A percentile compares a stretch with the other conserved stretches of the same genome.
These are phyloP conservation scores for Penicillium flavigenum DNA, from an alignment of 495 filamentous ascomycete genomes.

Conservation along the genomic window DNA sequence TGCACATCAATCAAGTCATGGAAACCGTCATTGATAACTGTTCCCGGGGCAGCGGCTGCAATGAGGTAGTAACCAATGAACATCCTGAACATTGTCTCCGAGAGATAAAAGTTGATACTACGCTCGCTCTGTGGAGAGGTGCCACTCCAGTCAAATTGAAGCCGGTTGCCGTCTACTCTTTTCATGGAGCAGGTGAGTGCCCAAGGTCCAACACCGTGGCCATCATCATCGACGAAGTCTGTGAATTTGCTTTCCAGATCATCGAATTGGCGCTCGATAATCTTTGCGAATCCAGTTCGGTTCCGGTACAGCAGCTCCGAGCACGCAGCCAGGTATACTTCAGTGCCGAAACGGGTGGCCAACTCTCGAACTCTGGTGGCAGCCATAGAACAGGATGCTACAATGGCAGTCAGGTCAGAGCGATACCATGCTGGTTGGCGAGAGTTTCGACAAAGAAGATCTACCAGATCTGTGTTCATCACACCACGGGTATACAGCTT, in stretches of 20 bases:
- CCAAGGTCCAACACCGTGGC: slow-evolving; percentile 50
- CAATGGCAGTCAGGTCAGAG: slow-evolving; percentile 48
- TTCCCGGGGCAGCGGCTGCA: slow-evolving; percentile 45
- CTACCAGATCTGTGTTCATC: slow-evolving; percentile 44
- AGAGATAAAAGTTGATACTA: slow-evolving; percentile 53
- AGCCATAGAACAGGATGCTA: slow-evolving; percentile 49
- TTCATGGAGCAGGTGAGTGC: slow-evolving; percentile 49
- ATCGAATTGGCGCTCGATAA: slow-evolving; percentile 47
- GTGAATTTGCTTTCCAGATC: slow-evolving; percentile 44
- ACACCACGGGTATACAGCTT: slow-evolving; percentile 47
- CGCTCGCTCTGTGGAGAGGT: slow-evolving; percentile 49
- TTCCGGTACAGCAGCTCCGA: slow-evolving; percentile 46
- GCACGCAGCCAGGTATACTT: slow-evolving; percentile 45
- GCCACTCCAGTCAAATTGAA: slow-evolving; percentile 48
- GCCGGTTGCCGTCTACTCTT: slow-evolving; percentile 34
- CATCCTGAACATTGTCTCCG: slow-evolving; percentile 54
- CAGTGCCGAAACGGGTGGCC: slow-evolving; percentile 42
- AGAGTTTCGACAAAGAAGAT: slow-evolving; percentile 49
- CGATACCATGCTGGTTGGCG: slow-evolving; percentile 52
- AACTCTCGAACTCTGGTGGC: slow-evolving; percentile 44
- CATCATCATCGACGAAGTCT: slow-evolving; percentile 54
- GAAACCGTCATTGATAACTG: slow-evolving; percentile 49
- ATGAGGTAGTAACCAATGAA: slow-evolving; percentile 52
- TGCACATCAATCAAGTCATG: slow-evolving; percentile 50
- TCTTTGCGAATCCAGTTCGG: slow-evolving; percentile 41